A percentile compares a stretch with the other conserved stretches of the same genome.
Evolutionary conservation across 306 rosid species (phyloP).

Genomic region (Acacia acuminata): DNA sequence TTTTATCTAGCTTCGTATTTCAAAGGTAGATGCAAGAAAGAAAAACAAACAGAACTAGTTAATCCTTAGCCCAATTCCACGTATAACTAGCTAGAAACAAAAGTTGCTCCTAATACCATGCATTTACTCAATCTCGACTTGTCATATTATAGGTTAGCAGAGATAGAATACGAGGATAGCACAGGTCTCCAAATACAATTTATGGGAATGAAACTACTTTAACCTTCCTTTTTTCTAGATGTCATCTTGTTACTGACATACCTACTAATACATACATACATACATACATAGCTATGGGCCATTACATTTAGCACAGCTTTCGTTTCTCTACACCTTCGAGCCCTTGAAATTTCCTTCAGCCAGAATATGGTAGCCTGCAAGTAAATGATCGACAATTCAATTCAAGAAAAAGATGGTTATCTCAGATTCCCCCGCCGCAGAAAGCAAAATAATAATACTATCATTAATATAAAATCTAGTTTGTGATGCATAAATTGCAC

Average conservation of each 20-base stretch:
- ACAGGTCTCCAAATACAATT: neutral
- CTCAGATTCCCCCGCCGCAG: neutral
- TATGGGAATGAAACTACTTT: neutral
- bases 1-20: no score
- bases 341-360: conserved; percentile 33
- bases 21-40: no score
- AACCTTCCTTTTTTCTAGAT: neutral
- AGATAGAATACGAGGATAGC: neutral
- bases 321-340: neutral
- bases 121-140: neutral
- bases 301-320: neutral
- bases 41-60: no score
- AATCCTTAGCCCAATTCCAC: no score
- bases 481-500: no score
- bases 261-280: neutral
- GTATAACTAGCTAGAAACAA: neutral
- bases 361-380: conserved; percentile 67
- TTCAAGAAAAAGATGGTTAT: neutral
- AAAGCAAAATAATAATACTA: no score
- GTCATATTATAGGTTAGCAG: neutral
- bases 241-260: neutral
- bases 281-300: neutral
- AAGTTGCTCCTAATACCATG: neutral
- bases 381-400: no score
- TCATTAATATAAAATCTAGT: no score